Percentiles rank a stretch among this genome's conserved stretches.
phyloP scores from a whole-genome alignment of 331 rosid species.

The Phaseolus coccineus region DNA sequence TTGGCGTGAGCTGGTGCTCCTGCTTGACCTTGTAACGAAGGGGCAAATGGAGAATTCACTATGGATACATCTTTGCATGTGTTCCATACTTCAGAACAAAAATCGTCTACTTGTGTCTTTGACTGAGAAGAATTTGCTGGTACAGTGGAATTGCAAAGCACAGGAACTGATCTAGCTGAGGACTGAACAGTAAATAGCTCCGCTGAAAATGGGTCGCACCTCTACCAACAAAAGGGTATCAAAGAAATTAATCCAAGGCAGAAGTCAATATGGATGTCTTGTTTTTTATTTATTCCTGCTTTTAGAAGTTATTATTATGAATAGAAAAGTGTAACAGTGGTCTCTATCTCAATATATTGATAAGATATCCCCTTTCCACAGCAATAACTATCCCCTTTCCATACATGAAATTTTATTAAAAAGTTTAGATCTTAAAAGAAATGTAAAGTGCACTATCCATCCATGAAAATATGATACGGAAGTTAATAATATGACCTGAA shows the following conservation, averaged over 20 bases:
- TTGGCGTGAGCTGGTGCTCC: constrained; percentile 56
- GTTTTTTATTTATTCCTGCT: background rate
- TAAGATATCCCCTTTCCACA: background rate
- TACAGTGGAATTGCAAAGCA: constrained; percentile 81
- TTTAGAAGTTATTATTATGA: background rate
- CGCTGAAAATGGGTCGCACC: constrained; percentile 87
- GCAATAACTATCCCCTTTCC: constrained; percentile 11
- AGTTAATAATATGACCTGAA: background rate
- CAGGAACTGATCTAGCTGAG: constrained; percentile 68
- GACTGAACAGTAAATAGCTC: constrained; percentile 64
- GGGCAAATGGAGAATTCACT: constrained; percentile 78
- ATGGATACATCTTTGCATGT: constrained; percentile 76
- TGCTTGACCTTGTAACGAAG: constrained; percentile 65
- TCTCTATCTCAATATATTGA: background rate
- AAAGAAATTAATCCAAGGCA: constrained; percentile 37
- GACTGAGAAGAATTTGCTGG: constrained; percentile 73
- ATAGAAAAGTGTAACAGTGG: background rate
- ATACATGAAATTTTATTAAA: background rate
- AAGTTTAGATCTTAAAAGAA: constrained; percentile 20
- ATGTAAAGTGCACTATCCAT: constrained; percentile 7
- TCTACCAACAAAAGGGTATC: constrained; percentile 50
- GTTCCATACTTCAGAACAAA: constrained; percentile 81
- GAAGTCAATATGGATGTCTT: background rate
- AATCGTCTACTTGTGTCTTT: constrained; percentile 54
- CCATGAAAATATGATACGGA: constrained; percentile 6